Evolutionary conservation across 768 basidiomycete species (phyloP), one percentile per base, ranked within the genome.

Genomic region (Kwoniella sp.): DNA sequence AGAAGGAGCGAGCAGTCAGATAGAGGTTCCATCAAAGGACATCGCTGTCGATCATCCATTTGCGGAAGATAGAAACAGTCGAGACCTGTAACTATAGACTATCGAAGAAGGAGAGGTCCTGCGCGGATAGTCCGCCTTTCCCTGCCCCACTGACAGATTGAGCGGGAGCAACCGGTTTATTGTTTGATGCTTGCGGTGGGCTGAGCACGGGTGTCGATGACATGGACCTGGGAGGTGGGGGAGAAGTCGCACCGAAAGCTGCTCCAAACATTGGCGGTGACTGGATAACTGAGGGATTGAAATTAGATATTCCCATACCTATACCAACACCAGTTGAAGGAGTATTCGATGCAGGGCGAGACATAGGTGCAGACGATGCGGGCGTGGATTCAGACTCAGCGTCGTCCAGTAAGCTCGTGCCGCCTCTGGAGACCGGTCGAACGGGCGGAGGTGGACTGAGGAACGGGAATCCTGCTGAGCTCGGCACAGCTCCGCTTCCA

Each of bases 91-190:
- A 37, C 77, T 77, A 90, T 30, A 88, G 72, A 36, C 89, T 88
- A 80, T 92, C 91, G 76, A 92, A 93, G 78, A 93, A 92, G 19
- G 88, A 90, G 55, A 92, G 77, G 83, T 92, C 91, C 79, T 90
- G 89, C 1, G 90, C 90, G 2, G 88, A 89, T 54, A 92, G 77
- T 3, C 88, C 88, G 13, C 86, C 86, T n/a, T 71, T 79, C 22
- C 71, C 73, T 68, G 68, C 58, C 15, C 7, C 17, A 8, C 10
- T 36, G 21, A n/a, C 25, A 15, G n/a, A 27, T 12, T 22, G 44
- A 51, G 27, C 0, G 15, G 25, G 8, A 8, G 46, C 22, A 25
- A 37, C 6, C 10, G 30, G 17, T 19, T 9, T 44, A 15, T 10
- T 9, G 3, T 44, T 33, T 17, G 29, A 12, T 15, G 19, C 27